A percentile compares a stretch with the other conserved stretches of the same genome.
phyloP scores from a whole-genome alignment of 257 asterid species.

The Misopates orontium region DNA sequence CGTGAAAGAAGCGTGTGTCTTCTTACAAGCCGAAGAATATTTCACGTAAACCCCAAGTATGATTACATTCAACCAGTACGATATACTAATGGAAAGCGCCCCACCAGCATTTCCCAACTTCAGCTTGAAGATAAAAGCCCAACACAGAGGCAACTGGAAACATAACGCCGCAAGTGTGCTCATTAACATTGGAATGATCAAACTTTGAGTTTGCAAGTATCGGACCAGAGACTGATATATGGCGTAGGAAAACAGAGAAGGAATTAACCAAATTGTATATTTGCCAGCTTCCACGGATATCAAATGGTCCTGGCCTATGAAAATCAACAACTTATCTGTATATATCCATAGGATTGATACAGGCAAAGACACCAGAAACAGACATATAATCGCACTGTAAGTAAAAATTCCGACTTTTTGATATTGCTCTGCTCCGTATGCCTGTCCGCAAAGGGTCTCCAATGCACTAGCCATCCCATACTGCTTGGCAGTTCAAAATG shows the following conservation, averaged over 20 bases:
- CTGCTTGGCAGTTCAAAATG: slow-evolving; percentile 17
- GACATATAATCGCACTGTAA: slow-evolving; percentile 38
- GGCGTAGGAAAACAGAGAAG: slow-evolving; percentile 42
- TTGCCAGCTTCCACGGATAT: slow-evolving; percentile 47
- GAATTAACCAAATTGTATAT: slow-evolving; percentile 35
- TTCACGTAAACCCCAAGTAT: slow-evolving; percentile 40
- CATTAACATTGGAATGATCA: slow-evolving; percentile 43
- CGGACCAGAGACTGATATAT: slow-evolving; percentile 42
- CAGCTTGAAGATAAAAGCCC: slow-evolving; percentile 44
- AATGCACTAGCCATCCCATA: slow-evolving; percentile 47
- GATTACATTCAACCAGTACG: slow-evolving; percentile 45
- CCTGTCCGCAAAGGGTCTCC: slow-evolving; percentile 54
- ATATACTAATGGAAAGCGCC: slow-evolving; percentile 39
- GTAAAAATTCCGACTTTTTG: slow-evolving; percentile 38
- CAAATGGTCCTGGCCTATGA: slow-evolving; percentile 46
- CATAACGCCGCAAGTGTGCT: slow-evolving; percentile 28
- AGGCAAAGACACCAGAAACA: slow-evolving; percentile 39
- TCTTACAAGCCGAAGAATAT: slow-evolving; percentile 33
- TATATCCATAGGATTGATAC: slow-evolving; percentile 40
- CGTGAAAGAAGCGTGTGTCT: slow-evolving; percentile 34
- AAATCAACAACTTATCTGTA: slow-evolving; percentile 33
- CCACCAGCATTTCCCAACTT: slow-evolving; percentile 45
- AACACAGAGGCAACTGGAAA: slow-evolving; percentile 36
- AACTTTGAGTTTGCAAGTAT: slow-evolving; percentile 43
- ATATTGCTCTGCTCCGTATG: slow-evolving; percentile 41